Evolutionary conservation across 2,329 filamentous ascomycete species (phyloP).

Genomic region (Thelonectria blattea): DNA sequence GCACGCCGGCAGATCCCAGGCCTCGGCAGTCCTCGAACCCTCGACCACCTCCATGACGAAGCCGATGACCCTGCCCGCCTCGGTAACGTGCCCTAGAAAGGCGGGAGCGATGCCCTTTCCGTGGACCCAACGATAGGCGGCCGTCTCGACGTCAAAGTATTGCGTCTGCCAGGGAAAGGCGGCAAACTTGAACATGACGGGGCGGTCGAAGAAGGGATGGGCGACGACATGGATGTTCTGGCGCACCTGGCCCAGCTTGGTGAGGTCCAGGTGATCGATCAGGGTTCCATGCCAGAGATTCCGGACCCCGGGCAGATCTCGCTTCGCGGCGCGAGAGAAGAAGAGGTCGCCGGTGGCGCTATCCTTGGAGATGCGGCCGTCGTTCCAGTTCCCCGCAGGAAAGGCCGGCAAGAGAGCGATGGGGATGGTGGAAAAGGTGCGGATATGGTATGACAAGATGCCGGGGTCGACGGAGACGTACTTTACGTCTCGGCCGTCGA

Average conservation of each 20-base stretch:
- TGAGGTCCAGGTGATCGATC: constrained; percentile 45
- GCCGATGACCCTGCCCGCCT: constrained; percentile 39
- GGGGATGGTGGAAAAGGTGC: constrained; percentile 42
- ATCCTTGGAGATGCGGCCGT: constrained; percentile 42
- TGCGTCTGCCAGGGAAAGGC: constrained; percentile 39
- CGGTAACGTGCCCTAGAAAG: constrained; percentile 40
- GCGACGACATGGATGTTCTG: constrained; percentile 37
- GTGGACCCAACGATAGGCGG: constrained; percentile 39
- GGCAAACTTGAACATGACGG: constrained; percentile 37
- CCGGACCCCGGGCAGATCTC: constrained; percentile 39
- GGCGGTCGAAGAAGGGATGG: constrained; percentile 28
- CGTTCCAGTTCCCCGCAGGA: constrained; percentile 49
- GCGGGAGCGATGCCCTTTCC: constrained; percentile 35
- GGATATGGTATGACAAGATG: constrained; percentile 40
- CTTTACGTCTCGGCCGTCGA: constrained; percentile 45
- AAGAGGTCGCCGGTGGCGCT: constrained; percentile 31
- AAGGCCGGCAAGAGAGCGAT: constrained; percentile 44
- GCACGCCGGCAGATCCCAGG: constrained; percentile 37
- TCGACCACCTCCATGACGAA: constrained; percentile 36
- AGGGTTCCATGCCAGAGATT: constrained; percentile 42
- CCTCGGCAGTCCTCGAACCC: constrained; percentile 34
- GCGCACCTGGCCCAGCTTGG: constrained; percentile 29
- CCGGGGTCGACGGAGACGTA: constrained; percentile 49
- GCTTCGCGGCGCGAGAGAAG: constrained; percentile 38
- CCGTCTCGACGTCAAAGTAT: constrained; percentile 38